Conservation (phyloP, 2,329 filamentous ascomycete genomes). For the Hypoxylon sp. region DNA sequence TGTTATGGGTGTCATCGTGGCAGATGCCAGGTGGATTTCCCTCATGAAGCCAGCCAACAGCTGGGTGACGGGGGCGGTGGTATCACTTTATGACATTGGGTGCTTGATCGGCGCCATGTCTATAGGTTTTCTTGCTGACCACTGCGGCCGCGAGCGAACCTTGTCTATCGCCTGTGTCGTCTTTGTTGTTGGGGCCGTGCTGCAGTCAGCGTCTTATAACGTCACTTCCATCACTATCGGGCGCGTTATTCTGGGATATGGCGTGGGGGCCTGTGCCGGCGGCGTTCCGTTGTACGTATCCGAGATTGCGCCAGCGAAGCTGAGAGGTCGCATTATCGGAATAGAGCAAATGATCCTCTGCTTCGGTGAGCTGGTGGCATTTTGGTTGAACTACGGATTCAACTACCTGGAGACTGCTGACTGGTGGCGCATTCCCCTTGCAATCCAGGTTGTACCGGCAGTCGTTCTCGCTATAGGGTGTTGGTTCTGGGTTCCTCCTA, state of each 20-base stretch:
- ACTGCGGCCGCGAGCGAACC: constrained; percentile 40
- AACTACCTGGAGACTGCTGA: constrained; percentile 37
- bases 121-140: constrained; percentile 39
- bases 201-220: constrained; percentile 41
- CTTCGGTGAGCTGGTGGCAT: constrained; percentile 41
- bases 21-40: constrained; percentile 37
- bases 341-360: constrained; percentile 47
- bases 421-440: constrained; percentile 55
- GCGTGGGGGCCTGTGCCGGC: constrained; percentile 43
- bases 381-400: constrained; percentile 44
- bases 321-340: constrained; percentile 45
- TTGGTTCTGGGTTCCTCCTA: constrained; percentile 50
- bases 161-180: constrained; percentile 36
- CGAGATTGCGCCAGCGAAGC: constrained; percentile 44
- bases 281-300: constrained; percentile 45
- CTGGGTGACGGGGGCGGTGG: constrained; percentile 42
- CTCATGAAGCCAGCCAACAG: constrained; percentile 38
- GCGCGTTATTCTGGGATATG: constrained; percentile 38
- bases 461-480: constrained; percentile 50
- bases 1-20: constrained; percentile 44
- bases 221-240: constrained; percentile 40
- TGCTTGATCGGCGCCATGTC: constrained; percentile 41
- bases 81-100: constrained; percentile 42
- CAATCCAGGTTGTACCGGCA: constrained; percentile 55
- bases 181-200: constrained; percentile 39